Evolutionary conservation across 2,329 filamentous ascomycete genomes (phyloP), one percentile per base, ranked within the genome.

Genomic region (Aspergillus versicolor): DNA sequence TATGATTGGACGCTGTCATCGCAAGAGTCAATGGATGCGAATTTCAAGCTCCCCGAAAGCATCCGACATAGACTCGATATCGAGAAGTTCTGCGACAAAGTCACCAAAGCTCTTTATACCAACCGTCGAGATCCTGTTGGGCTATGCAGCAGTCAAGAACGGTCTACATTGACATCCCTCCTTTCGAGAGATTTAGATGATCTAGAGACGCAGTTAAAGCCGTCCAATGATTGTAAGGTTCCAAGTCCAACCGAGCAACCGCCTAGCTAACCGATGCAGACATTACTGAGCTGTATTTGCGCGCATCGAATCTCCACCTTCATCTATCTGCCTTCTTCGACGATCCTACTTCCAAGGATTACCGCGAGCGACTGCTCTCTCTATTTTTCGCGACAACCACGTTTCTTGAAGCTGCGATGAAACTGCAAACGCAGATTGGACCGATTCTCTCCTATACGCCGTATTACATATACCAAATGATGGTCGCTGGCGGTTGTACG

Each of bases 401-500:
- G 4, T 80, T 80, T 62, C 73, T 81, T 19, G 78, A 81, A 61
- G 66, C 70, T n/a, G 75, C 77, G 15, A 70, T 81, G 61, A 76
- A 75, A 34, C 64, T 79, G 21, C 76, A 75, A 60, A 76, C 72
- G 9, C 72, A 73, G 19, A 70, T 77, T 19, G 77, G 80, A 1
- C 75, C 78, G 7, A 75, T 81, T 34, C 71, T 85, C 11, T 77
- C 77, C 57, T 81, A 85, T 57, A 81, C 81, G 17, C 80, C 77
- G 43, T 86, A 82, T 63, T 88, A 88, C 66, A 80, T 89, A 56
- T 84, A 87, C 67, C 85, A 88, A 68, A 87, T 88, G 79, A 82
- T 87, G 67, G 79, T 88, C 27, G 86, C 85, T 3, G 84, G 82
- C 15, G 84, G 83, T 2, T 87, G 87, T 62, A 84, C 84, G 1